phyloP scores from a whole-genome alignment of 495 filamentous ascomycete species.

The Penicillium bialowiezense region DNA sequence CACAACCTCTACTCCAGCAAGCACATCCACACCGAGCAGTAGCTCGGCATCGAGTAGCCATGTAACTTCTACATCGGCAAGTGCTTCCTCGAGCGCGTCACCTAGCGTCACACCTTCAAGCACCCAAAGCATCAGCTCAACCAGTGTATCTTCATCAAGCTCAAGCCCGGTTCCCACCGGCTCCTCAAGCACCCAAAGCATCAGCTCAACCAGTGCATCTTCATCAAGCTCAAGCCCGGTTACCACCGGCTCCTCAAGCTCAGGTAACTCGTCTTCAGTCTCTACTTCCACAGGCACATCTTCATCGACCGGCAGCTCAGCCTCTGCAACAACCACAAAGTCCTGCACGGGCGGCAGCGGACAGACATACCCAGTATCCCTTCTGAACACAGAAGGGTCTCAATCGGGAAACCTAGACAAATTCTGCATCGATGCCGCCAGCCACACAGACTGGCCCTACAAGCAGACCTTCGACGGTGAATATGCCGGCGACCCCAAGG shows the following conservation, averaged over 20 bases:
- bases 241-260: too few relatives aligned
- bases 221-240: background rate
- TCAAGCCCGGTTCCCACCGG: too few relatives aligned
- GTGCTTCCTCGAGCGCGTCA: background rate
- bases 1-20: background rate
- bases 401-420: constrained; percentile 2
- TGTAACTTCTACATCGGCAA: background rate
- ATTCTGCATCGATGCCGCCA: constrained; percentile 1
- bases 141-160: background rate
- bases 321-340: background rate
- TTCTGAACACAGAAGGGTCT: background rate
- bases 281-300: too few relatives aligned
- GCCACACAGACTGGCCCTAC: background rate
- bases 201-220: background rate
- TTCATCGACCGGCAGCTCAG: background rate
- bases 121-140: background rate
- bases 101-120: background rate
- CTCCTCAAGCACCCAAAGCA: background rate
- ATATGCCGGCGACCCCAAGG: background rate
- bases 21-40: background rate
- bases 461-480: constrained; percentile 1
- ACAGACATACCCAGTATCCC: background rate
- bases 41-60: background rate
- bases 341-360: background rate
- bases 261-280: too few relatives aligned